These are phyloP conservation scores for Phlebiopsis flavidoalba DNA, from an alignment of 768 basidiomycete species.

Conservation along the genomic window DNA sequence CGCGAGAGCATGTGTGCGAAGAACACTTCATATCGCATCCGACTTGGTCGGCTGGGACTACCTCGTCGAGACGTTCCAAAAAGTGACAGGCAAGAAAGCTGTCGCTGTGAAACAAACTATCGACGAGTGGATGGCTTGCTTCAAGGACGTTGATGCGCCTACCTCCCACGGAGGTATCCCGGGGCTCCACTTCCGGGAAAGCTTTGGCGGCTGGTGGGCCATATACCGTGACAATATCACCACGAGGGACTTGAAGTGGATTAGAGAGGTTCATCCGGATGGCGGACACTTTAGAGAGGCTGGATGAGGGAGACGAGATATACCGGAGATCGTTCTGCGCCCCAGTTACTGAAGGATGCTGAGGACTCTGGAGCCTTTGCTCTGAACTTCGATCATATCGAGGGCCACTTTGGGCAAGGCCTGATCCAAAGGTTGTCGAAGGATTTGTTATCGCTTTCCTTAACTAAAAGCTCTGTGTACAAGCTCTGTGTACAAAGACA, in stretches of 20 bases:
- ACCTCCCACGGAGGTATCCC: constrained; percentile 12
- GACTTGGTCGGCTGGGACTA: constrained; percentile 20
- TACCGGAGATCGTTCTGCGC: constrained; percentile 4
- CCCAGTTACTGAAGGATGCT: constrained; percentile 15
- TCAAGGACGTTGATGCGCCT: constrained; percentile 13
- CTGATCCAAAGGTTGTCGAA: not conserved
- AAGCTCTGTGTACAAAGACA: too few relatives aligned
- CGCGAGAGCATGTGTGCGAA: constrained; percentile 17
- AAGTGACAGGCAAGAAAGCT: constrained; percentile 23
- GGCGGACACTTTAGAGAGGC: constrained; percentile 27
- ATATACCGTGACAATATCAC: constrained; percentile 35
- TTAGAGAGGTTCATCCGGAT: constrained; percentile 30
- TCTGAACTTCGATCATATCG: not conserved
- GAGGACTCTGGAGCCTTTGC: constrained; percentile 10
- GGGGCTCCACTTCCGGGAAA: constrained; percentile 22
- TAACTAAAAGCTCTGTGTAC: too few relatives aligned
- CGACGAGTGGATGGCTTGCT: constrained; percentile 16
- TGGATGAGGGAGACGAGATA: constrained; percentile 34
- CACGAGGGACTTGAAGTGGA: constrained; percentile 36
- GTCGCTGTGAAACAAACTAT: constrained; percentile 14
- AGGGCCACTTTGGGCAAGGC: not conserved
- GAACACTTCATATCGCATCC: constrained; percentile 21
- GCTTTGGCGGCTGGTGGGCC: constrained; percentile 35
- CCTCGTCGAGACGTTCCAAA: constrained; percentile 22
- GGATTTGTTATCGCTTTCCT: too few relatives aligned